These are phyloP conservation scores for Xerocomus nothofagi DNA, from an alignment of 1,284 basidiomycete genomes.

Conservation along the genomic window DNA sequence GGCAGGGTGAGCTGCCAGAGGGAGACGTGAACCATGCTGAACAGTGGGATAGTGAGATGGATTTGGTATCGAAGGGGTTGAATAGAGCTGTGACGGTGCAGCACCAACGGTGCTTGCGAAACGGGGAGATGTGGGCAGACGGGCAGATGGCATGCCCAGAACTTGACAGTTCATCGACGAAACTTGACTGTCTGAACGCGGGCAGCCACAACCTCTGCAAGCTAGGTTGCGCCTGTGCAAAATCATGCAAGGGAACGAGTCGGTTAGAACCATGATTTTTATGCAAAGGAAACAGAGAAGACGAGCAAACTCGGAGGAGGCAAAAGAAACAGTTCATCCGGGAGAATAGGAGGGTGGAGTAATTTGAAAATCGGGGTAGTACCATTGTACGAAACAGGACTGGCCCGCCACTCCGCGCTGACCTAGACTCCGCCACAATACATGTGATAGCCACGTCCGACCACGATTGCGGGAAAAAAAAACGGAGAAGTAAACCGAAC, in stretches of 20 bases:
- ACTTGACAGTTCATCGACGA: slow-evolving; percentile 32
- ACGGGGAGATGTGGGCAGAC: slow-evolving; percentile 44
- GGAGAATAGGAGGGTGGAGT: slow-evolving; percentile 21
- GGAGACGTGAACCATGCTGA: slow-evolving; percentile 15
- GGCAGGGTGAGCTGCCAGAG: slow-evolving; percentile 19
- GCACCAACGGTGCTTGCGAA: slow-evolving; percentile 34
- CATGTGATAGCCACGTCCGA: slow-evolving; percentile 3
- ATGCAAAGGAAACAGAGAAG: slow-evolving; percentile 26
- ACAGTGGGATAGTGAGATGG: slow-evolving; percentile 19
- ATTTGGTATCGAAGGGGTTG: slow-evolving; percentile 27
- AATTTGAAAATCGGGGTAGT: slow-evolving; percentile 28
- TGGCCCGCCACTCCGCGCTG: not conserved
- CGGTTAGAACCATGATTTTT: slow-evolving; percentile 39
- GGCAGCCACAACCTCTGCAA: slow-evolving; percentile 72
- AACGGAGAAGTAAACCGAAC: slow-evolving; percentile 12
- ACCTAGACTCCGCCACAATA: slow-evolving; percentile 1
- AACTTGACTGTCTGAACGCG: slow-evolving; percentile 45
- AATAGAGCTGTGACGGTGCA: slow-evolving; percentile 14
- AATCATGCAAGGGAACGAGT: slow-evolving; percentile 47
- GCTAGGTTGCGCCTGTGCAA: slow-evolving; percentile 64
- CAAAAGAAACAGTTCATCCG: slow-evolving; percentile 10
- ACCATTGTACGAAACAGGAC: slow-evolving; percentile 19
- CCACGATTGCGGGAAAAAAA: slow-evolving; percentile 2
- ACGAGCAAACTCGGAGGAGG: slow-evolving; percentile 12
- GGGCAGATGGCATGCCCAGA: slow-evolving; percentile 30